Conservation (phyloP, 2,329 filamentous ascomycete species). For the Cladosporium sp. region DNA sequence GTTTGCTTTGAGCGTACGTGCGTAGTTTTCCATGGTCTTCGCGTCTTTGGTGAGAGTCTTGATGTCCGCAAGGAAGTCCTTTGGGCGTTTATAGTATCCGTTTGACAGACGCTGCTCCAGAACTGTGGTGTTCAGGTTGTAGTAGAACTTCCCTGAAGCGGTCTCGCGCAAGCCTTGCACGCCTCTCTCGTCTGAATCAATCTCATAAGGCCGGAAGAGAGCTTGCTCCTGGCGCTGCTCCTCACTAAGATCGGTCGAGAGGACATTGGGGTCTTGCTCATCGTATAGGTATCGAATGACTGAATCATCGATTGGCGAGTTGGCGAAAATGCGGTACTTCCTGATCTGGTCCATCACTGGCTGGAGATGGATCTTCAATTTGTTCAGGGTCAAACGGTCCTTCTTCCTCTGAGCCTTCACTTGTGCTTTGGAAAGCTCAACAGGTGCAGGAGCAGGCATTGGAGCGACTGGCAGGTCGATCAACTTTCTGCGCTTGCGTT, state of each 20-base stretch:
- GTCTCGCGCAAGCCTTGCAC: conserved; percentile 72
- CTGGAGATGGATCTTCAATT: conserved; percentile 83
- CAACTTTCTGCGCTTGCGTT: conserved; percentile 80
- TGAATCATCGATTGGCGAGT: conserved; percentile 56
- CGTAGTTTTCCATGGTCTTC: conserved; percentile 73
- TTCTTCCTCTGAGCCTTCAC: conserved; percentile 73
- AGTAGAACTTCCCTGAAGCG: conserved; percentile 78
- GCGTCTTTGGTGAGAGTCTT: conserved; percentile 81
- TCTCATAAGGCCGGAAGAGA: conserved; percentile 68
- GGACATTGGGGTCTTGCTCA: conserved; percentile 68
- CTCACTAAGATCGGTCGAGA: conserved; percentile 57
- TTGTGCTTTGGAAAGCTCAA: conserved; percentile 69
- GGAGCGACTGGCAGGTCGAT: conserved; percentile 73
- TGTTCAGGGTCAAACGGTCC: conserved; percentile 79
- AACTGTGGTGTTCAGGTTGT: conserved; percentile 87
- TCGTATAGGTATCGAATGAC: conserved; percentile 79
- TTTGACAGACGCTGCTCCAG: conserved; percentile 97
- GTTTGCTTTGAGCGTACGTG: conserved; percentile 79
- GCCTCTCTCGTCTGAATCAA: conserved; percentile 73
- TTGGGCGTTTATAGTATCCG: conserved; percentile 87
- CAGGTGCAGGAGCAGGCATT: conserved; percentile 52
- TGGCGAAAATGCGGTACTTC: conserved; percentile 74
- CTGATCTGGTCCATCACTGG: conserved; percentile 96
- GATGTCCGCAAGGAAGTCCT: conserved; percentile 86
- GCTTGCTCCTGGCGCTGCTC: conserved; percentile 53